phyloP scores from a whole-genome alignment of 805 yeast species.

The Candida michaelii region DNA sequence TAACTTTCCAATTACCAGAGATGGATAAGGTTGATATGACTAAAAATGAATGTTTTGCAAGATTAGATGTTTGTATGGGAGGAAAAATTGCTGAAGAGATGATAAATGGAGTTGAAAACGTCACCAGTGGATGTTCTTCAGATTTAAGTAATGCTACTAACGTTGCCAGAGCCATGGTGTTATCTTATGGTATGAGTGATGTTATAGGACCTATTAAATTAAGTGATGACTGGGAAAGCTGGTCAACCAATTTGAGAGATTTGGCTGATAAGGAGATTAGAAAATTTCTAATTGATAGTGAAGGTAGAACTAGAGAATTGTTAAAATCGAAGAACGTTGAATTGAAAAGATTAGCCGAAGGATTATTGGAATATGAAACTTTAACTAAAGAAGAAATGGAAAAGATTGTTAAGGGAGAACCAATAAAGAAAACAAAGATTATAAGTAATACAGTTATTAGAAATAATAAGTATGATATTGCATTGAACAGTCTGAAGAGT shows the following conservation, averaged over 20 bases:
- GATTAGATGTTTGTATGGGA: conserved; percentile 98
- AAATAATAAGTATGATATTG: conserved; percentile 8
- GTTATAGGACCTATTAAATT: conserved; percentile 89
- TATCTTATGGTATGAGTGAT: conserved; percentile 94
- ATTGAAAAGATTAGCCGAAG: conserved; percentile 85
- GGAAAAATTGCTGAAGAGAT: conserved; percentile 97
- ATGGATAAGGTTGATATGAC: conserved; percentile 97
- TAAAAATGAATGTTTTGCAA: conserved; percentile 82
- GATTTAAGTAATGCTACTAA: conserved; percentile 88
- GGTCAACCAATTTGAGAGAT: conserved; percentile 88
- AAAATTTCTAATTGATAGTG: conserved; percentile 68
- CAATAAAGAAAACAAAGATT: conserved; percentile 64
- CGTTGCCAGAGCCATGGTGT: conserved; percentile 95
- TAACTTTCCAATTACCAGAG: conserved; percentile 96
- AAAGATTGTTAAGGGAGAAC: conserved; percentile 77
- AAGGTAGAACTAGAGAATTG: conserved; percentile 72
- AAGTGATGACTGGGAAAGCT: conserved; percentile 88
- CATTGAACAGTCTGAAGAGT: no score
- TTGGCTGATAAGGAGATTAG: conserved; percentile 93
- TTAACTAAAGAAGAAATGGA: conserved; percentile 89
- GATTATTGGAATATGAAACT: conserved; percentile 92
- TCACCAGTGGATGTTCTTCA: conserved; percentile 92
- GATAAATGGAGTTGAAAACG: conserved; percentile 86
- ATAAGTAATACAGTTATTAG: conserved; percentile 68
- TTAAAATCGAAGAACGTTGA: conserved; percentile 64